Conservation (phyloP, 331 rosid species). For the Telfairia occidentalis region DNA sequence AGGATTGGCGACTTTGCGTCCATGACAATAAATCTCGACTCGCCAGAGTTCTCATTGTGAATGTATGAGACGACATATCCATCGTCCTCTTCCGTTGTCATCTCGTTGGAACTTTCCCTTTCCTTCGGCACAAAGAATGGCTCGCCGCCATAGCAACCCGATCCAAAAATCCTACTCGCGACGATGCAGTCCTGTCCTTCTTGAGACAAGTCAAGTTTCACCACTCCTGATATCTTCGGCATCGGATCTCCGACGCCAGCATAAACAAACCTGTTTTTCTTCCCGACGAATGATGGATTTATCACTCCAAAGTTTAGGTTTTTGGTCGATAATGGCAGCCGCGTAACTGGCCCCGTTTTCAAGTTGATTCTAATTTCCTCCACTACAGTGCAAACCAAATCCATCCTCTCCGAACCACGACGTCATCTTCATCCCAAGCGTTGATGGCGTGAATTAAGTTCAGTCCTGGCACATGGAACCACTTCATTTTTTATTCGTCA, state of each 20-base stretch:
- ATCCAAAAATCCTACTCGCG: constrained; percentile 52
- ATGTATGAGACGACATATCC: constrained; percentile 59
- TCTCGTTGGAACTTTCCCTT: constrained; percentile 12
- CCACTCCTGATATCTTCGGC: constrained; percentile 79
- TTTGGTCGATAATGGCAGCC: constrained; percentile 53
- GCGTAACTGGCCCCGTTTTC: constrained; percentile 36
- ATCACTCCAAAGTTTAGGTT: constrained; percentile 65
- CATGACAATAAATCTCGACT: constrained; percentile 70
- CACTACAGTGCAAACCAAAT: constrained; percentile 45
- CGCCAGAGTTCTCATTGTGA: constrained; percentile 54
- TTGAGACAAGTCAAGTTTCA: constrained; percentile 52
- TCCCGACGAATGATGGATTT: constrained; percentile 32
- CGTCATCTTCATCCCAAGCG: constrained; percentile 83
- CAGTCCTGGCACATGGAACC: constrained; percentile 84
- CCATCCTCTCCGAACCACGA: constrained; percentile 58
- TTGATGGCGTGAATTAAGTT: constrained; percentile 65
- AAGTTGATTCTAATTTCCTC: constrained; percentile 58
- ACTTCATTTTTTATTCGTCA: constrained; percentile 51
- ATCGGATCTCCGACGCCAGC: constrained; percentile 78
- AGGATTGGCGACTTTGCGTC: constrained; percentile 69
- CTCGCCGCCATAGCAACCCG: constrained; percentile 65
- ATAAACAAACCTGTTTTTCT: constrained; percentile 42
- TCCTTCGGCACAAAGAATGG: constrained; percentile 73
- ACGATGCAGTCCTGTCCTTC: constrained; percentile 38
- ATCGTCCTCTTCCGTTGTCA: constrained; percentile 56